These are phyloP conservation scores for Albophoma yamanashiensis DNA, from an alignment of 2,329 filamentous ascomycete genomes.

Conservation along the genomic window DNA sequence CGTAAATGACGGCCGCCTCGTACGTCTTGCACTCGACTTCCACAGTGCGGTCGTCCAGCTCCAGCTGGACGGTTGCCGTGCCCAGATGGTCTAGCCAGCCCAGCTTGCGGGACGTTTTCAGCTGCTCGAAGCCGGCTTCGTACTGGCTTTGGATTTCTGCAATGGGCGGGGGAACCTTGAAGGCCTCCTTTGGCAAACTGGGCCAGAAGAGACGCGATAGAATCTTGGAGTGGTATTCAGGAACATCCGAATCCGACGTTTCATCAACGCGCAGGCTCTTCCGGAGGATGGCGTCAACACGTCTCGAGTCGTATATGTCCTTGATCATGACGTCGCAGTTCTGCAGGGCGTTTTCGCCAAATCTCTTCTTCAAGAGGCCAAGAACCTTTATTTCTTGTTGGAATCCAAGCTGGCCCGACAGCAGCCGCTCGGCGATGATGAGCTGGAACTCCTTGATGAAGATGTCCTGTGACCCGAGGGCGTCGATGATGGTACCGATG, in stretches of 20 bases:
- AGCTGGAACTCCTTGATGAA: constrained; percentile 92
- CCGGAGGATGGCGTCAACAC: constrained; percentile 59
- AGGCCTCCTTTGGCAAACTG: constrained; percentile 58
- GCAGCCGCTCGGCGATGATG: constrained; percentile 74
- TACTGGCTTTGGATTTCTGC: constrained; percentile 57
- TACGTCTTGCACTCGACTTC: constrained; percentile 66
- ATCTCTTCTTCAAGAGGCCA: constrained; percentile 76
- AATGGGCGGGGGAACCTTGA: constrained; percentile 51
- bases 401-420: constrained; percentile 56
- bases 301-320: constrained; percentile 75
- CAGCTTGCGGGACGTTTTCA: constrained; percentile 77
- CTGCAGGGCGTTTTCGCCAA: constrained; percentile 77
- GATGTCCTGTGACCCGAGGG: constrained; percentile 79
- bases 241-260: constrained; percentile 6
- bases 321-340: constrained; percentile 96
- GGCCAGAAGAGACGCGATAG: constrained; percentile 94
- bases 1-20: constrained; percentile 79
- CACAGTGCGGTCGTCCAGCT: constrained; percentile 70
- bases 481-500: constrained; percentile 77
- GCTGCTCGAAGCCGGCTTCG: constrained; percentile 61
- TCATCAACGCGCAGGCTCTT: constrained; percentile 20
- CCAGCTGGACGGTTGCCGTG: constrained; percentile 68
- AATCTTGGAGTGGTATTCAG: constrained; percentile 66
- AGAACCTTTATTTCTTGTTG: constrained; percentile 75
- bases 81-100: constrained; percentile 81